Evolutionary conservation across 805 yeast species (phyloP).

Genomic region (Henningerozyma blattae): DNA sequence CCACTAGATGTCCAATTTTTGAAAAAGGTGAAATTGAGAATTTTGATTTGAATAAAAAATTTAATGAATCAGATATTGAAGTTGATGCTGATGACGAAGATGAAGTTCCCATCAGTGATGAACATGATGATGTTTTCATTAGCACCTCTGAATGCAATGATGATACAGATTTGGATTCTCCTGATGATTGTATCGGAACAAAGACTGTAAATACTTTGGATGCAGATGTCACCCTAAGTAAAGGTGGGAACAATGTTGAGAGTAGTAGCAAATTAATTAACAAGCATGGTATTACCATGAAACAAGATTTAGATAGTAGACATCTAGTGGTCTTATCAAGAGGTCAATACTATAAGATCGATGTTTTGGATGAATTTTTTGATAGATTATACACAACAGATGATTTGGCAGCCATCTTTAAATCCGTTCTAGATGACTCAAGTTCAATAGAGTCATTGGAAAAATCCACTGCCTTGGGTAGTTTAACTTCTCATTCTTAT

Average conservation of each 20-base stretch:
- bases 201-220: not conserved
- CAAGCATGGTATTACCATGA: constrained; percentile 59
- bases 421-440: constrained; percentile 59
- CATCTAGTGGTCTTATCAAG: constrained; percentile 68
- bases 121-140: not conserved
- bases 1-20: constrained; percentile 43
- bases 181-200: not conserved
- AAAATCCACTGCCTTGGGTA: constrained; percentile 59
- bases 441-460: constrained; percentile 47
- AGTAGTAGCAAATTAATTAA: not conserved
- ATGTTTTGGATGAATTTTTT: constrained; percentile 59
- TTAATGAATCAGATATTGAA: constrained; percentile 34
- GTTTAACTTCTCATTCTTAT: constrained; percentile 77
- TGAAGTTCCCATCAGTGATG: not conserved
- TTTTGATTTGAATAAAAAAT: constrained; percentile 30
- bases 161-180: too few species aligned
- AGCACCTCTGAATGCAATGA: too few species aligned
- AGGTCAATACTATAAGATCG: constrained; percentile 81
- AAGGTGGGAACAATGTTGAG: constrained; percentile 2
- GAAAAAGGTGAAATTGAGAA: constrained; percentile 19
- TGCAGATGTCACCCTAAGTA: not conserved
- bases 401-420: constrained; percentile 55
- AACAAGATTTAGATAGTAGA: constrained; percentile 48
- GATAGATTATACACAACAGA: constrained; percentile 54
- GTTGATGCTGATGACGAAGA: constrained; percentile 22